Base-by-base conservation (phyloP, 2,329 filamentous ascomycete species). In the Aspergillus udagawae region DNA sequence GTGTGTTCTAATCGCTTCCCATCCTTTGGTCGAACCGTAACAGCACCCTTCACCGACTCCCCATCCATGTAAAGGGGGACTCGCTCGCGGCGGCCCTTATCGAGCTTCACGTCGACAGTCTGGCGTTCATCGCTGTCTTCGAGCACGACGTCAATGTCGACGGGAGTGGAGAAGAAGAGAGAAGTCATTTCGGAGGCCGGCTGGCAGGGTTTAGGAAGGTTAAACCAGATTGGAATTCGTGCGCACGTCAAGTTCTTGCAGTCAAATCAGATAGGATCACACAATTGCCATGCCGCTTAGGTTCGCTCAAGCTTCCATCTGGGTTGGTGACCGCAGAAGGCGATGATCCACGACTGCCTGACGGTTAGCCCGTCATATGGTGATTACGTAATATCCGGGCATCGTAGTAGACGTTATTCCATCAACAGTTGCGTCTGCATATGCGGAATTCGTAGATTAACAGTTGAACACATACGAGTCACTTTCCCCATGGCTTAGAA, bases 71-170 rank as follows among this genome's bases (percentile, higher is more conserved):
- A 99, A 61, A 99, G 83, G 58, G 94, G 94, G 51, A 92, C 92
- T 80, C 97, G 96, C 78, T 99, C 94, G 71, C 92, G 89, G 67
- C 93, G 86, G 80, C 92, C 95, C 86, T 97, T 97, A 80, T 97
- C 94, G 66, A 97, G 89, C 84, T 96, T 96, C 79, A 96, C 91
- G 73, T 99, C 94, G 63, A 99, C 92, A 79, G 94, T 96, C 68
- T 91, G 87, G 70, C 94, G 89, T 69, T 96, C 91, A 79, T 97
- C 94, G 75, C 87, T 87, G 79, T 97, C 91, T 70, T 97, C 91
- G 67, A 99, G 91, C 69, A 97, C 92, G 73, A 99, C 89, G 80
- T 99, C 94, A 80, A 99, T 99, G 78, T 99, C 94, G 77, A 99
- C 90, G 54, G 94, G 94, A 59, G 93, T 97, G 67, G 92, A 92